Evolutionary conservation across 2,329 filamentous ascomycete genomes (phyloP), one percentile per base, ranked within the genome.

Genomic region (Fusarium neocosmosporiellum): DNA sequence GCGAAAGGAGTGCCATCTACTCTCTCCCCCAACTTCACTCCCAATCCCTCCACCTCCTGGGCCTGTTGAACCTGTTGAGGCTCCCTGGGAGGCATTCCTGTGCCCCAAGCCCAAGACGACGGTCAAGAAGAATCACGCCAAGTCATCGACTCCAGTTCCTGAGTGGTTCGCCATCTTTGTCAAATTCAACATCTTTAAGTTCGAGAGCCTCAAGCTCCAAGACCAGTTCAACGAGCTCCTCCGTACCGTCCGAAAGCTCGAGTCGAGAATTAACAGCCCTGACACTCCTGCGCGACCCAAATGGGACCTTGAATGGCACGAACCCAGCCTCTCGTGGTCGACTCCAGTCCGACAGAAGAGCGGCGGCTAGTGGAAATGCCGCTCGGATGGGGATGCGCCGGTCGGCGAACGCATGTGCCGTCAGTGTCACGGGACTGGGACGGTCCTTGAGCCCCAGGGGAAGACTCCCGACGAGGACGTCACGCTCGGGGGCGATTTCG

Each of bases 321-420:
- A 69, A 3, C 58, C 70, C 1, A 73, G 36, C 39, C 22, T 53
- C 20, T 54, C 27, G 33, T 77, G 75, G 75, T 54, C 66, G 34
- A 67, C 67, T 59, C 69, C 60, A 43, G 64, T 65, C 59, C 71
- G 70, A 59, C 65, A 69, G 55, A 59, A 46, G 67, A 73, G 64
- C 69, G 75, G 75, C 46, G 75, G 75, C 70, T 77, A 77, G 75
- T 77, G 75, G 75, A 77, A 68, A 77, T 77, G 75, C 73, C 73
- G 75, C 59, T 76, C 75, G 10, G 65, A 65, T 37, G 29, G 57
- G 59, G 73, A 70, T 27, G 69, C 69, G 27, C 66, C 71, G 9
- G 41, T 39, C n/a, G 63, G 43, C 22, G 66, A 77, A 50, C 64
- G 75, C 16, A 65, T 61, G 37, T 77, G 75, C 43, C 31, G 59